Evolutionary conservation across 106 monocot genomes (phyloP).

Genomic region (Apostasia shenzhenica): DNA sequence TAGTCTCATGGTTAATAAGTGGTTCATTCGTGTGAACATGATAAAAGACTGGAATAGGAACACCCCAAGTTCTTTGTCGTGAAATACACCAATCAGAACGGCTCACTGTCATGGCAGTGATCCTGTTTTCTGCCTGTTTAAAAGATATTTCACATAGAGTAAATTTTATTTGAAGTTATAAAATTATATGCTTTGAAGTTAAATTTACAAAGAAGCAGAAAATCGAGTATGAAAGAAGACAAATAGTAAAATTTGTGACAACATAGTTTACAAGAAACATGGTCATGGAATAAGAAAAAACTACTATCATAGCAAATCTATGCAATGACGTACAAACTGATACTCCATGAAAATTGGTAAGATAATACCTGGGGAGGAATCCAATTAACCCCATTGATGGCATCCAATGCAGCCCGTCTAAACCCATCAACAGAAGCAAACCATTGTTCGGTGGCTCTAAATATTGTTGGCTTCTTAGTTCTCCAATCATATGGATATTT

Average conservation of each 20-base stretch:
- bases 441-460: slow-evolving; percentile 98
- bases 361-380: slow-evolving; percentile 72
- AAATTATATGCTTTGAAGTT: no score
- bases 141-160: background rate
- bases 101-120: slow-evolving; percentile 80
- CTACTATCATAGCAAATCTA: no score
- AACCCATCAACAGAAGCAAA: slow-evolving; percentile 97
- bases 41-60: slow-evolving; percentile 98
- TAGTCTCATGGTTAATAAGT: slow-evolving; percentile 79
- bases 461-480: slow-evolving; percentile 98
- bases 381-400: slow-evolving; percentile 80
- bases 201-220: no score
- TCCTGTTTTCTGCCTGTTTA: slow-evolving; percentile 81
- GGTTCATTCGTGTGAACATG: slow-evolving; percentile 79
- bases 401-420: slow-evolving; percentile 78
- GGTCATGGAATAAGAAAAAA: no score
- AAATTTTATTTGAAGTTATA: background rate
- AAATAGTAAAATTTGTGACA: no score
- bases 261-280: no score
- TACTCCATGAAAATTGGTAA: background rate
- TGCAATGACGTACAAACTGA: no score
- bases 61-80: slow-evolving; percentile 97
- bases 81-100: slow-evolving; percentile 99
- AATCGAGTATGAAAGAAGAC: no score
- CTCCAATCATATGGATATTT: slow-evolving; percentile 99